Conservation (phyloP, 2,329 filamentous ascomycete species). For the Teratosphaeria zuluensis region DNA sequence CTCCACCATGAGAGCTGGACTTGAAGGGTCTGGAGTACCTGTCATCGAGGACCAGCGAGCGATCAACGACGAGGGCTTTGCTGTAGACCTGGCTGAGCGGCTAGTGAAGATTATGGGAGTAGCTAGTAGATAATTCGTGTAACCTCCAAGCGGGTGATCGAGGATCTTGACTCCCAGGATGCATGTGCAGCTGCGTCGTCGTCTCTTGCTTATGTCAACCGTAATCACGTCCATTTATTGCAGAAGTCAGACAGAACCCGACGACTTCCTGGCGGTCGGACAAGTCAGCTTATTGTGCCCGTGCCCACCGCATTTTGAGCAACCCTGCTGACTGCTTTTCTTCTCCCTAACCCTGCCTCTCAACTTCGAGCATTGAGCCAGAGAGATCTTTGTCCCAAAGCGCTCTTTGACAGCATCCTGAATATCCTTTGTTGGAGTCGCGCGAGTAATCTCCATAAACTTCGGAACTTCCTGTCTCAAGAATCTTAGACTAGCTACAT, state of each 20-base stretch:
- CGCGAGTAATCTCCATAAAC: constrained; percentile 1
- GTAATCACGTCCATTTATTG: too few species aligned
- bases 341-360: neutral
- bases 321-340: neutral
- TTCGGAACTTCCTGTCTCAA: constrained; percentile 3
- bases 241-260: neutral
- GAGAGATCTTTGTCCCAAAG: constrained; percentile 1
- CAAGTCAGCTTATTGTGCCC: constrained; percentile 4
- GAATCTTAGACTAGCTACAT: neutral
- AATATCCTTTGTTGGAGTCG: constrained; percentile 2
- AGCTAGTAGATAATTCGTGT: neutral
- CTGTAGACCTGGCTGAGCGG: constrained; percentile 36
- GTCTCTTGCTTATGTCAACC: too few species aligned
- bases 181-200: too few species aligned
- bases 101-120: constrained; percentile 17
- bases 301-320: constrained; percentile 1
- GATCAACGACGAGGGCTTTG: constrained; percentile 48
- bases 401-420: constrained; percentile 1
- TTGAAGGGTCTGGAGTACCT: constrained; percentile 43
- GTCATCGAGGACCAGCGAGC: constrained; percentile 42
- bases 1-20: constrained; percentile 37
- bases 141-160: neutral
- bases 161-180: too few species aligned
- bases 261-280: neutral
- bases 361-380: constrained; percentile 2